Evolutionary conservation across 352 stramenopile genomes (phyloP).

Genomic region (Phytophthora kernoviae): DNA sequence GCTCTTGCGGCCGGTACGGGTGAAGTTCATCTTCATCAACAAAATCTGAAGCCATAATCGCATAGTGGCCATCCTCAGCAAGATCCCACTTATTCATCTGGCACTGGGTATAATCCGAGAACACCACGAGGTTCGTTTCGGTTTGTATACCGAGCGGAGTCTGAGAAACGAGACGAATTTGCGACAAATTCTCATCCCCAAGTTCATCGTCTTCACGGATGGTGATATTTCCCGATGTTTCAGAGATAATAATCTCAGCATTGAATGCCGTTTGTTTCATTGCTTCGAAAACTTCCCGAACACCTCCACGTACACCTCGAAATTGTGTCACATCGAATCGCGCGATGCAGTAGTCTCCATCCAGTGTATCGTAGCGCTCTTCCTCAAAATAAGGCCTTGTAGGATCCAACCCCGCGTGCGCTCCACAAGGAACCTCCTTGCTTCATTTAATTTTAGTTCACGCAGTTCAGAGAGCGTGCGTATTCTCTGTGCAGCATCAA

Average conservation of each 20-base stretch:
- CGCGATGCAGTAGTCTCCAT: slow-evolving; percentile 53
- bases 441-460: slow-evolving; percentile 36
- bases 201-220: slow-evolving; percentile 77
- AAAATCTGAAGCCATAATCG: slow-evolving; percentile 49
- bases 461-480: slow-evolving; percentile 30
- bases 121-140: slow-evolving; percentile 49
- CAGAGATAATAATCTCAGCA: slow-evolving; percentile 73
- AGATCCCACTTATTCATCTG: slow-evolving; percentile 1
- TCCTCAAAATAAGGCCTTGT: slow-evolving; percentile 38
- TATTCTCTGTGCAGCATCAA: slow-evolving; percentile 30
- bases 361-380: slow-evolving; percentile 50
- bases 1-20: slow-evolving; percentile 51
- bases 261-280: slow-evolving; percentile 60
- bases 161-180: slow-evolving; percentile 53
- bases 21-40: slow-evolving; percentile 56
- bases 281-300: slow-evolving; percentile 53
- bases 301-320: slow-evolving; percentile 33
- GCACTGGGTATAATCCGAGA: slow-evolving; percentile 31
- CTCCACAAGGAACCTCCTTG: slow-evolving; percentile 38
- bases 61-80: slow-evolving; percentile 35
- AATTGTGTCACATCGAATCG: slow-evolving; percentile 66
- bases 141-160: slow-evolving; percentile 30
- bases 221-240: slow-evolving; percentile 67
- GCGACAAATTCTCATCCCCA: slow-evolving; percentile 45
- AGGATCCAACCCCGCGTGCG: slow-evolving; percentile 28